Base-by-base conservation (phyloP, 2,329 filamentous ascomycete genomes). In the Catunica adiposa region DNA sequence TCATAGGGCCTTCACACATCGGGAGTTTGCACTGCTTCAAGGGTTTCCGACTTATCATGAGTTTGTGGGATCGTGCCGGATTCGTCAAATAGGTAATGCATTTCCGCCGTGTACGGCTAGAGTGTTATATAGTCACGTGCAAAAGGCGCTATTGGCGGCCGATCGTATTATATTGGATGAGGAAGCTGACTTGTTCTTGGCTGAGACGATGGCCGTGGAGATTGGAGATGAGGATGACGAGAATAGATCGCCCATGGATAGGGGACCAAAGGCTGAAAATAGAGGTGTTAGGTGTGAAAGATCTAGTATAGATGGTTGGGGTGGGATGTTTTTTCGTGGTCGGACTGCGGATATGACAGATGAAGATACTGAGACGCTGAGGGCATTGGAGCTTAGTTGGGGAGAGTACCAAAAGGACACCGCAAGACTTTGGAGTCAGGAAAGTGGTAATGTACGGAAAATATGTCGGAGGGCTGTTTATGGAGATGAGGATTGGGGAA, bases 41-140 rank as follows among this genome's bases (percentile, higher is more conserved):
- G 82, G 81, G 0, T 92, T 92, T 54, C 83, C 84, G 0, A 58
- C 67, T 0, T 63, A 69, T 1, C 83, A 86, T 63, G 64, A 65
- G 0, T 89, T 90, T 62, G 69, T 65, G 0, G 64, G 66, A 17
- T 67, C 65, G 0, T 65, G 63, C 14, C 68, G 78, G 15, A 76
- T 76, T 61, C 75, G 71, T 60, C 84, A 89, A 64, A 85, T 90
- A 60, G 86, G 86, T 0, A 90, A 92, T 62, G 86, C 86, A 0
- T 87, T 90, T 15, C 84, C 87, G 0, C 79, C 85, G 0, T 69
- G 69, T 26, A 73, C 76, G 0, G 78, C 78, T 2, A 66, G 67
- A 25, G 66, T 72, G 0, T 62, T 80, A 0, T 78, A 74, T 59
- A 63, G 64, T n/a, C 73, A 77, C 51, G 61, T 80, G 7, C 65